phyloP scores from a whole-genome alignment of 495 filamentous ascomycete genomes.

The Ascobolus immersus region DNA sequence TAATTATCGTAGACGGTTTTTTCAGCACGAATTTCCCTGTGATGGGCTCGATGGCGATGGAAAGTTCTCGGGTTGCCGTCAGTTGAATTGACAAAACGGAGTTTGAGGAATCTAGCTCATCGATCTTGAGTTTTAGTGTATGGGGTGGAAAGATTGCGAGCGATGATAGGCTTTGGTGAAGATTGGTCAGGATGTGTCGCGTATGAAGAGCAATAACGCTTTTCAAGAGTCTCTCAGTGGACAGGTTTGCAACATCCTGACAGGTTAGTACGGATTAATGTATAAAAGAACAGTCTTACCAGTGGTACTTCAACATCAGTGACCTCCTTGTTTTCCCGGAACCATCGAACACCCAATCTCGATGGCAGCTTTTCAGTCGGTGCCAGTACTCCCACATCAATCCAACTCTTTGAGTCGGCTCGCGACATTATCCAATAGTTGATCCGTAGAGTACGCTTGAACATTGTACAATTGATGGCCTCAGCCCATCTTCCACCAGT shows the following conservation, averaged over 20 bases:
- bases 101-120: slow-evolving; percentile 34
- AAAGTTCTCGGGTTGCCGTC: slow-evolving; percentile 28
- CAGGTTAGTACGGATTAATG: not conserved
- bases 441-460: slow-evolving; percentile 54
- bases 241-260: slow-evolving; percentile 33
- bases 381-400: slow-evolving; percentile 20
- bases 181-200: slow-evolving; percentile 33
- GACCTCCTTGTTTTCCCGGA: slow-evolving; percentile 51
- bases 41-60: slow-evolving; percentile 42
- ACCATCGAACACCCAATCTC: slow-evolving; percentile 50
- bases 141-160: slow-evolving; percentile 31
- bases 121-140: slow-evolving; percentile 29
- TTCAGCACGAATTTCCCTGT: slow-evolving; percentile 30
- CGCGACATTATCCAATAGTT: slow-evolving; percentile 73
- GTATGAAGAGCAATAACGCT: slow-evolving; percentile 51
- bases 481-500: slow-evolving; percentile 44
- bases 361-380: slow-evolving; percentile 19
- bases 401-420: slow-evolving; percentile 51
- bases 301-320: slow-evolving; percentile 37
- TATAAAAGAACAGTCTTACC: slow-evolving; percentile 1
- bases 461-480: slow-evolving; percentile 41
- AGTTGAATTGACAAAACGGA: slow-evolving; percentile 42
- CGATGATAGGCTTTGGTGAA: slow-evolving; percentile 29
- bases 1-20: slow-evolving; percentile 20
- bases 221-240: slow-evolving; percentile 44